Conservation (phyloP, 1,139 yeast species). For the Pichia inconspicua region DNA sequence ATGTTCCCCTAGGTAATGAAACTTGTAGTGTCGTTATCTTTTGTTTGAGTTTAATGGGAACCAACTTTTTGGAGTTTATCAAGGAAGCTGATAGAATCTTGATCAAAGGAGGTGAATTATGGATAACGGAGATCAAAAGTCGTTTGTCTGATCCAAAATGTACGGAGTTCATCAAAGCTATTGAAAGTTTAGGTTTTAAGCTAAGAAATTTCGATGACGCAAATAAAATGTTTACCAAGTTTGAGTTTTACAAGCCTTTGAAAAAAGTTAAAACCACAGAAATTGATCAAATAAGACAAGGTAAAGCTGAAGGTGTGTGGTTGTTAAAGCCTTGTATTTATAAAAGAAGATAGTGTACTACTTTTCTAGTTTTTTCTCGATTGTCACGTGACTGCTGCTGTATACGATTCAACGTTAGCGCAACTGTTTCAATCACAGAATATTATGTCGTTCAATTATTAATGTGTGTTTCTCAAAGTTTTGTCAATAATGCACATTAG, state of each 20-base stretch:
- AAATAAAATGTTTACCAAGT: conserved; percentile 90
- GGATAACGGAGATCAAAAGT: conserved; percentile 97
- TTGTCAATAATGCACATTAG: not conserved
- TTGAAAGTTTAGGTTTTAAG: conserved; percentile 75
- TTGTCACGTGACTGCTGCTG: not conserved
- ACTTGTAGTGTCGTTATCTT: conserved; percentile 82
- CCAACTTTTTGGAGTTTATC: conserved; percentile 86
- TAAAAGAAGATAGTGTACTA: conserved; percentile 57
- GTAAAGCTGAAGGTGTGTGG: conserved; percentile 76
- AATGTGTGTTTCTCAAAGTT: no score
- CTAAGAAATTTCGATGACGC: conserved; percentile 81
- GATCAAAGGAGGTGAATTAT: conserved; percentile 85
- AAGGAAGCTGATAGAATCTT: conserved; percentile 82
- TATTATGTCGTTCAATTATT: no score
- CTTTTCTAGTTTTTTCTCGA: not conserved
- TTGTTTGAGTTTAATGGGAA: conserved; percentile 95
- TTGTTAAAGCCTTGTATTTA: conserved; percentile 91
- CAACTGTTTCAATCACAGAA: no score
- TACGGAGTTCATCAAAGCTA: conserved; percentile 66
- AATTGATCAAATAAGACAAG: conserved; percentile 37
- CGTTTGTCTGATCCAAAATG: conserved; percentile 69
- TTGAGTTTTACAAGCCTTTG: conserved; percentile 86
- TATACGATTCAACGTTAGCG: no score
- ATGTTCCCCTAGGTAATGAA: conserved; percentile 75
- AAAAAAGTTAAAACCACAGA: conserved; percentile 58